Evolutionary conservation across 352 stramenopile genomes (phyloP).

Genomic region (Phytopythium chamaehyphon): DNA sequence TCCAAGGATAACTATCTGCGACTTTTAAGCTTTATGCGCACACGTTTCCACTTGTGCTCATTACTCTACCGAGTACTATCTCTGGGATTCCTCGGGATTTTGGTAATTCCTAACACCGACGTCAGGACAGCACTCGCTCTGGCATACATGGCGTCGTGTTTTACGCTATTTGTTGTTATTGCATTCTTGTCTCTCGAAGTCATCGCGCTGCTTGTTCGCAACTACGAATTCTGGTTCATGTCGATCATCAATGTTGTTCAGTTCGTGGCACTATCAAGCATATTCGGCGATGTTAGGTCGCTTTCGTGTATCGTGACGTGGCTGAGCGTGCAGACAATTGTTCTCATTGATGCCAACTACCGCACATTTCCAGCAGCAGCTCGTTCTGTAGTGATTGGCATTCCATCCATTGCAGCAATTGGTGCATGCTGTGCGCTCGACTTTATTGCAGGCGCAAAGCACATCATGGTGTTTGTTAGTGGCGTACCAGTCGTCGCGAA

Average conservation of each 20-base stretch:
- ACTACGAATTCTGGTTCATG: conserved; percentile 31
- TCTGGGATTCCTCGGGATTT: conserved; percentile 7
- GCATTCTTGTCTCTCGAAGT: conserved; percentile 25
- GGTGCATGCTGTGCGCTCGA: conserved; percentile 18
- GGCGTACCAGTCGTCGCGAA: conserved; percentile 9
- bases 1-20: conserved; percentile 1
- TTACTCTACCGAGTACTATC: conserved; percentile 10
- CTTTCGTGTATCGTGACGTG: conserved; percentile 18
- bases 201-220: conserved; percentile 10
- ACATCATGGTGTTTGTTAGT: conserved; percentile 3
- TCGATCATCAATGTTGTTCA: conserved; percentile 19
- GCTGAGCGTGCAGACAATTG: conserved; percentile 16
- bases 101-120: conserved; percentile 3
- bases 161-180: conserved; percentile 9
- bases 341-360: conserved; percentile 30
- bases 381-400: conserved; percentile 17
- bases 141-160: conserved; percentile 6
- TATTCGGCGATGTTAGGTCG: conserved; percentile 21
- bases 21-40: conserved; percentile 3
- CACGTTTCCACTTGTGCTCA: conserved; percentile 6
- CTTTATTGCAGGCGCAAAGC: conserved; percentile 9
- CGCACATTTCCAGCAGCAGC: conserved; percentile 14
- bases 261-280: conserved; percentile 10
- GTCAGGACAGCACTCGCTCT: conserved; percentile 11
- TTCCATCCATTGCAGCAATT: conserved; percentile 17